Base-by-base conservation (phyloP, 2,329 filamentous ascomycete genomes). In the Domatiomyces globalis region DNA sequence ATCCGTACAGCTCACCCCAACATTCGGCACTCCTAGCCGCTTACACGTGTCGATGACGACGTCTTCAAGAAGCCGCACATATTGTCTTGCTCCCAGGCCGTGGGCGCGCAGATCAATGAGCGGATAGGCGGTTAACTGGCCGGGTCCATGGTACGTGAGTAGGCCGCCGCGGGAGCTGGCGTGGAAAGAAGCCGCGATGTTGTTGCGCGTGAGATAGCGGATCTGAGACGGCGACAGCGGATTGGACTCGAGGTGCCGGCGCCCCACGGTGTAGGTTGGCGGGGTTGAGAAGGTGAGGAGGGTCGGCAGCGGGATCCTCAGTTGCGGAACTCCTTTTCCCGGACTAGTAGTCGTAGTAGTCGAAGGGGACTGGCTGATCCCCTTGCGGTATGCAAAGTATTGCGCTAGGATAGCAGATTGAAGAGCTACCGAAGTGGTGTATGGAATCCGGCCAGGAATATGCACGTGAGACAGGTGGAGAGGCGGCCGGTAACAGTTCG, bases 91-190 rank as follows among this genome's bases (percentile, higher is more conserved):
- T 4, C 78, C 81, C 18, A 92, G 71, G 0, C 71, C 69, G 58
- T 87, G 77, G 9, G 77, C 74, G 50, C 79, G 79, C 51, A 96
- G 75, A 66, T 95, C 87, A n/a, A 94, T 66, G 48, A 95, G 79
- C 2, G 90, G 87, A 73, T 94, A 98, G n/a, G 89, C 80, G 36
- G 95, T 85, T 47, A 94, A 70, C 66, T 98, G 92, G 0, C 90
- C 90, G 0, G 90, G 92, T 0, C 90, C 92, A 65, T 98, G 92
- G 71, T 95, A 96, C 2, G 92, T 96, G 0, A 87, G 89, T 58
- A 94, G 81, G 0, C 92, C 92, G 55, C 92, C 92, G 50, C 92
- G 81, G n/a, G 81, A 77, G 12, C 86, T 84, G 61, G 81, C 75
- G 44, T 79, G 68, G 60, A 92, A 79, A n/a, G 77, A 71, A 2